These are phyloP conservation scores for Candida parachauliodes DNA, from an alignment of 805 yeast genomes.

Conservation along the genomic window DNA sequence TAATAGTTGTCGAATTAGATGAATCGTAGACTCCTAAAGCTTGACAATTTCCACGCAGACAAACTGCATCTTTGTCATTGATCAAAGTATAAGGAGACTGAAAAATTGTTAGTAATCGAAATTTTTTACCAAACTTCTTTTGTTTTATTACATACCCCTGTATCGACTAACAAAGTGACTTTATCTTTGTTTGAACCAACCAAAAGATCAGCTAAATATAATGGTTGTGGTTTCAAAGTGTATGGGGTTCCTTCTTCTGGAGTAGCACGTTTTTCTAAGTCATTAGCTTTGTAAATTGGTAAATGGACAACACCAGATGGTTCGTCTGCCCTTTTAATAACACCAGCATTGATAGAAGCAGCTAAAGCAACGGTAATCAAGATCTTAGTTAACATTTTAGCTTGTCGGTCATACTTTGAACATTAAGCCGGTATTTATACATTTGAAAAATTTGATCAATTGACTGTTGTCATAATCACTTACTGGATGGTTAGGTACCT, in stretches of 20 bases:
- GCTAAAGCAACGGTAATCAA: conserved; percentile 3
- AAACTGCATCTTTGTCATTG: neutral
- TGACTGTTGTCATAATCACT: no score
- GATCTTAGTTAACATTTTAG: conserved; percentile 2
- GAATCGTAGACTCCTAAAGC: neutral
- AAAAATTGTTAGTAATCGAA: neutral
- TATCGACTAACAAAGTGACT: conserved; percentile 1
- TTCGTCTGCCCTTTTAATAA: conserved; percentile 2
- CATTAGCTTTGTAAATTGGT: neutral
- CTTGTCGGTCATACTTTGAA: no score
- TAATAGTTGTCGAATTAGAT: neutral
- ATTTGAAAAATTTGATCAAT: no score
- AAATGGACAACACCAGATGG: neutral
- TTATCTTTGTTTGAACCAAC: conserved; percentile 5
- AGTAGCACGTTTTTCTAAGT: neutral
- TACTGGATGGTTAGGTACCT: no score
- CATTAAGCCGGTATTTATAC: no score
- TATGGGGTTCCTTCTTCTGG: neutral
- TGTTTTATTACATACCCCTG: conserved; percentile 1
- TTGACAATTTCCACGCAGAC: neutral
- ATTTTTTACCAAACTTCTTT: neutral
- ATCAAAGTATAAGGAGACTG: conserved; percentile 5
- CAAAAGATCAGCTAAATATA: neutral
- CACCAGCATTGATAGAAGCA: neutral
- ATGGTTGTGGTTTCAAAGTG: neutral